Percentiles rank a stretch among this genome's conserved stretches.
These are phyloP conservation scores for Coemansia sp. DNA, from an alignment of 192 early-diverging fungal genomes.

Conservation along the genomic window DNA sequence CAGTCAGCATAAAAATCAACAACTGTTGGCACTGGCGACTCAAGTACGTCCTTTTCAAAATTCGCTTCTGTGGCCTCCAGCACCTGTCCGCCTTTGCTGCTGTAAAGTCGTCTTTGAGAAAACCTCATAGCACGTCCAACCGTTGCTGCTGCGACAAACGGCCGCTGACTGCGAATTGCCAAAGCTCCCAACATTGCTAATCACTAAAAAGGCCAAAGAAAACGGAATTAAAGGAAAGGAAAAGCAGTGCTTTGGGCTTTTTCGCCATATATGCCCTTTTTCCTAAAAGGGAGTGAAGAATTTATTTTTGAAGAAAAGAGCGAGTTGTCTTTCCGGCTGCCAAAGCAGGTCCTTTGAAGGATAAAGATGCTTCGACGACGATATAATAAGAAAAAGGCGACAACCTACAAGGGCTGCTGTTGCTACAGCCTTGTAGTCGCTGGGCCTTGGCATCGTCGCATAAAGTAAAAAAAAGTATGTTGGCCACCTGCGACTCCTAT, in stretches of 20 bases:
- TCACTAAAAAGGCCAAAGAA: not conserved
- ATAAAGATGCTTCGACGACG: not conserved
- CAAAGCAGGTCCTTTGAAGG: not conserved
- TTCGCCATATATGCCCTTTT: no score
- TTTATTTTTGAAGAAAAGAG: no score
- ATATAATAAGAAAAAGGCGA: not conserved
- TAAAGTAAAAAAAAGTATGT: not conserved
- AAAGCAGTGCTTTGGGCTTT: not conserved
- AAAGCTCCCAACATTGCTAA: not conserved
- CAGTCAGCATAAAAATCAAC: constrained; percentile 80
- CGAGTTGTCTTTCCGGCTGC: not conserved
- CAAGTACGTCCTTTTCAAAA: constrained; percentile 60
- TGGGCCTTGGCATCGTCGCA: not conserved
- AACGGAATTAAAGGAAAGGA: not conserved
- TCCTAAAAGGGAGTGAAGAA: no score
- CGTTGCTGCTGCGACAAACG: constrained; percentile 1
- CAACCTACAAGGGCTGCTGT: not conserved
- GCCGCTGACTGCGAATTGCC: not conserved
- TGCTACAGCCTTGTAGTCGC: not conserved
- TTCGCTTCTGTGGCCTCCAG: constrained; percentile 59
- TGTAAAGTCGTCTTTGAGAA: constrained; percentile 6
- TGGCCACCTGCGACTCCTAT: not conserved
- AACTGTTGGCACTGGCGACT: constrained; percentile 66
- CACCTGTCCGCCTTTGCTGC: constrained; percentile 10
- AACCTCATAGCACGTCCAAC: not conserved